Evolutionary conservation across 768 basidiomycete species (phyloP).

Genomic region (Cubamyces lactineus): DNA sequence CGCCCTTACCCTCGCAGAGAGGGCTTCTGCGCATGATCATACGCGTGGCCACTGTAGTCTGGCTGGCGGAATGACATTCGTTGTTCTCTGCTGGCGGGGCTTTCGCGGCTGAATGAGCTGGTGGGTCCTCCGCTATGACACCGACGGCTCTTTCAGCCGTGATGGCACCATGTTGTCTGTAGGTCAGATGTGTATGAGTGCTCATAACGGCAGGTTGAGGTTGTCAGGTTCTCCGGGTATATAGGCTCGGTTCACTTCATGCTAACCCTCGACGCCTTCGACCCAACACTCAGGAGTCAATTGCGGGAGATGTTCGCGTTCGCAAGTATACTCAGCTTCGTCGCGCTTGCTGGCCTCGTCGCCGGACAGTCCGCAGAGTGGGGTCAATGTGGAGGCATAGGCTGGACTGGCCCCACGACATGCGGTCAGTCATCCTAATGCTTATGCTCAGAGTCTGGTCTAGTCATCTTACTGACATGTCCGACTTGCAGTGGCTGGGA

Average conservation of each 20-base stretch:
- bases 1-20: not conserved
- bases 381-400: slow-evolving; percentile 26
- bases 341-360: slow-evolving; percentile 31
- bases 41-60: too few relatives aligned
- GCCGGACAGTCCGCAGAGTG: slow-evolving; percentile 27
- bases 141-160: not conserved
- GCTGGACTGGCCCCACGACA: slow-evolving; percentile 22
- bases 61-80: not conserved
- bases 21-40: not conserved
- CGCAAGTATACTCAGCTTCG: slow-evolving; percentile 23
- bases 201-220: not conserved
- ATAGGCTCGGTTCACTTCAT: not conserved
- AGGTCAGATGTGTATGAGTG: slow-evolving; percentile 5
- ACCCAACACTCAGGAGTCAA: not conserved
- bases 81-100: slow-evolving; percentile 1
- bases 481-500: slow-evolving; percentile 35
- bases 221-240: not conserved
- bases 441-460: not conserved
- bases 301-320: slow-evolving; percentile 12
- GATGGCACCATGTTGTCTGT: not conserved
- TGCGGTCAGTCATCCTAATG: slow-evolving; percentile 11
- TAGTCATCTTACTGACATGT: not conserved
- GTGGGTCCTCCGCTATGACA: not conserved
- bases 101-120: slow-evolving; percentile 6
- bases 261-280: not conserved